These are phyloP conservation scores for Athelia psychrophila DNA, from an alignment of 1,284 basidiomycete genomes.

Conservation along the genomic window DNA sequence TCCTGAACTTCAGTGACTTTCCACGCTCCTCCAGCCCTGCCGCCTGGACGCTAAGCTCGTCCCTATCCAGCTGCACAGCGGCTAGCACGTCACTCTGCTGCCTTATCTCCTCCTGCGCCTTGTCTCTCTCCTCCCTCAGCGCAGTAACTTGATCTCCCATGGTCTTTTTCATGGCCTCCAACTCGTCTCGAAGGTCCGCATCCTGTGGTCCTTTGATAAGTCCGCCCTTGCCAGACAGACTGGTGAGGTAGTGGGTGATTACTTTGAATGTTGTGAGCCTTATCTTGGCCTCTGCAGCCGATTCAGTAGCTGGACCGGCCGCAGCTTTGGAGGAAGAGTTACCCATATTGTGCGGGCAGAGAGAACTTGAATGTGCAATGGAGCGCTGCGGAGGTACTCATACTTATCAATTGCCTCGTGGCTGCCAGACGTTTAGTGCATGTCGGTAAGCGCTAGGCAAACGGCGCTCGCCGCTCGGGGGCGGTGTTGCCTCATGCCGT, in stretches of 20 bases:
- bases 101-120: background rate
- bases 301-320: too few relatives aligned
- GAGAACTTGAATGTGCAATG: too few relatives aligned
- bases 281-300: too few relatives aligned
- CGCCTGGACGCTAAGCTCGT: background rate
- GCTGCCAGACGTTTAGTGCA: constrained; percentile 1
- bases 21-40: background rate
- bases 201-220: background rate
- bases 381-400: too few relatives aligned
- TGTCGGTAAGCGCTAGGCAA: constrained; percentile 1
- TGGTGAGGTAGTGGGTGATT: too few relatives aligned
- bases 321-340: too few relatives aligned
- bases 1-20: background rate
- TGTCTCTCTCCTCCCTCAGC: background rate
- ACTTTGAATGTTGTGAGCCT: too few relatives aligned
- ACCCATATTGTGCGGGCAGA: too few relatives aligned
- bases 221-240: background rate
- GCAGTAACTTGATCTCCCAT: background rate
- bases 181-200: background rate
- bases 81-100: background rate
- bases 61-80: background rate
- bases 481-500: too few relatives aligned
- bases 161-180: background rate
- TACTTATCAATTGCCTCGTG: too few relatives aligned
- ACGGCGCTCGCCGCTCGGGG: background rate